Evolutionary conservation across 805 yeast species (phyloP), one percentile per base, ranked within the genome.

Genomic region (Clavispora asparagi): DNA sequence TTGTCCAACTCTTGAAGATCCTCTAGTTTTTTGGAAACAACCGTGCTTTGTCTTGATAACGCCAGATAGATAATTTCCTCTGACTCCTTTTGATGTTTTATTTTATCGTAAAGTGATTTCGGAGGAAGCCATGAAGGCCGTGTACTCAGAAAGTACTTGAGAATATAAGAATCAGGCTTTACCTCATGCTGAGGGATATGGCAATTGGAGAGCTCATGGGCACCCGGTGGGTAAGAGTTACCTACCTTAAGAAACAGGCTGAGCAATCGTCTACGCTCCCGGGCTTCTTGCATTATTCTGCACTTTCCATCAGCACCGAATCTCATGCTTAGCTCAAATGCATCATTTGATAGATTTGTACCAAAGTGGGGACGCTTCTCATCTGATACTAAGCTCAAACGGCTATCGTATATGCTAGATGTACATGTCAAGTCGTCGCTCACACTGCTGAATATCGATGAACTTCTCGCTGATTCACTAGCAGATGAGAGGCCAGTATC

Each of bases 121-220:
- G 89, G 87, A 0, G 92, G 91, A 33, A 85, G 63, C 68, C 80
- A 77, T 1, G 74, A 63, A 25, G 87, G 90, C 44, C 92, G 65
- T 0, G 90, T 82, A 23, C 70, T 67, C 0, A 83, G 62, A 12
- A 71, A 51, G 44, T 61, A 58, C 13, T 17, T 12, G 7, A 17
- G 16, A 16, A 6, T 4, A 16, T 9, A 9, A 11, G 25, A n/a
- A 31, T 14, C 17, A 4, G 17, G 2, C 16, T 7, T 31, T 9
- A 7, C 3, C 10, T 31, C 35, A n/a, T 6, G 17, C n/a, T 31
- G 16, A 7, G 35, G 35, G 4, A 14, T n/a, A 31, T n/a, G 9
- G 8, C 7, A 7, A 6, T 10, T 16, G 8, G 35, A 13, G 10
- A 6, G 8, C 10, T 31, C 10, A 4, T n/a, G 10, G 13, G 4